Conservation (phyloP, 805 yeast genomes). For the Tetrapisispora arboricola region DNA sequence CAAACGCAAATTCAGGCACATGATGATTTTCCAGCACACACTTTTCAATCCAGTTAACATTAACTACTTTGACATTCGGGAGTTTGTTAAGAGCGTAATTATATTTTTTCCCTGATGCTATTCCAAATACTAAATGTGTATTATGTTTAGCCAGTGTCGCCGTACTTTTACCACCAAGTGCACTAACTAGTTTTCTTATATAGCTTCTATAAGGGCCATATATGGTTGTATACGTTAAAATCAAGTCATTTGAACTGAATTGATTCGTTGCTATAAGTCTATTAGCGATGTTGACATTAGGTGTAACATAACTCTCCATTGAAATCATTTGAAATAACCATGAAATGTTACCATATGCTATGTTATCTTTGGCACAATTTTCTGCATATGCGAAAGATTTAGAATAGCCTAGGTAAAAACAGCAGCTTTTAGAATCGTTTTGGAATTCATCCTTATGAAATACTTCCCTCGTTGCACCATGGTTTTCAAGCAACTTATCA, state of each 20-base stretch:
- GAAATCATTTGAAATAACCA: slow-evolving; percentile 70
- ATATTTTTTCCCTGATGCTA: slow-evolving; percentile 61
- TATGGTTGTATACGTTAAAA: slow-evolving; percentile 66
- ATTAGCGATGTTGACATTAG: slow-evolving; percentile 49
- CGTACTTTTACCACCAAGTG: slow-evolving; percentile 72
- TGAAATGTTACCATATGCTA: slow-evolving; percentile 48
- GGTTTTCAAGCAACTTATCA: neutral
- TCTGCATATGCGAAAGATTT: neutral
- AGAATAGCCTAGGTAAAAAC: neutral
- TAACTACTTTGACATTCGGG: neutral
- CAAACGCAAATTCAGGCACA: too few relatives aligned
- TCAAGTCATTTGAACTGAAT: slow-evolving; percentile 40
- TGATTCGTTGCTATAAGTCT: slow-evolving; percentile 48
- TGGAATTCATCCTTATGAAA: neutral
- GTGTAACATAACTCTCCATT: slow-evolving; percentile 44
- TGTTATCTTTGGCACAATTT: neutral
- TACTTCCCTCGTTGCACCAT: neutral
- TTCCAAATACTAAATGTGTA: slow-evolving; percentile 63
- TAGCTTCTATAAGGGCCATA: slow-evolving; percentile 77
- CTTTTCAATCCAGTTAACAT: slow-evolving; percentile 1
- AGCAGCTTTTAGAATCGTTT: too few relatives aligned
- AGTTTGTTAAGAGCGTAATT: slow-evolving; percentile 40
- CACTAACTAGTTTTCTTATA: slow-evolving; percentile 48
- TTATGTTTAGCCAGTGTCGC: slow-evolving; percentile 51
- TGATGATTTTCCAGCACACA: neutral